Base-by-base conservation (phyloP, 2,329 filamentous ascomycete species). In the Aspergillus sp. region DNA sequence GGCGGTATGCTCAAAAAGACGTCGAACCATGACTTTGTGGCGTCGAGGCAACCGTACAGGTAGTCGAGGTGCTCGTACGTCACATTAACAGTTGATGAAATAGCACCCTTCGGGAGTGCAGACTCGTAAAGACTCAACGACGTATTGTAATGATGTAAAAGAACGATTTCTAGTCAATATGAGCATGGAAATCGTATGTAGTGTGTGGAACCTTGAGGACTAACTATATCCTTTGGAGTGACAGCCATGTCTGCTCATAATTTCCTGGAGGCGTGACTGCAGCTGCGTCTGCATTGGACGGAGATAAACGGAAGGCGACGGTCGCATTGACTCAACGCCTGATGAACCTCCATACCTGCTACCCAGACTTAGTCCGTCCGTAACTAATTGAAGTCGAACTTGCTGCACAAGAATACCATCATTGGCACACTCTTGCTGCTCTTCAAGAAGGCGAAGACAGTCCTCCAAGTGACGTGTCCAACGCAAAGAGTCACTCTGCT, bases 401-500 rank as follows among this genome's bases (percentile, higher is more conserved):
- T 67, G 64, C 8, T 64, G 58, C 3, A 65, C 76, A 1, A 88
- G 76, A 1, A 83, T 66, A 19, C 76, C 74, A 65, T 89, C 86
- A 3, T 78, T 77, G 0, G 78, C 72, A 21, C 76, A 77, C 54
- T 86, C 83, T 3, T 75, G 76, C 1, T 77, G 71, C 25, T 78
- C 73, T 5, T 77, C 75, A 0, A 89, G 70, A 0, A 77, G 63
- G 7, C 77, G 71, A 0, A 88, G 73, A 36, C 80, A 84, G 17
- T 87, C 84, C 19, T 86, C 84, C 75, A 88, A 81, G 51, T 86
- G 81, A 0, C 80, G 65, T 0, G 82, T 86, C 86, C 86, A 89
- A 1, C 75, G 78, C 50, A 88, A 75, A 0, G 78, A 64, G 54
- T 87, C 83, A 52, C 80, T 76, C 50, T 80, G 79, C 32, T 79